These are phyloP conservation scores for Nothophaeocryptopus gaeumannii DNA, from an alignment of 2,329 filamentous ascomycete genomes.

Conservation along the genomic window DNA sequence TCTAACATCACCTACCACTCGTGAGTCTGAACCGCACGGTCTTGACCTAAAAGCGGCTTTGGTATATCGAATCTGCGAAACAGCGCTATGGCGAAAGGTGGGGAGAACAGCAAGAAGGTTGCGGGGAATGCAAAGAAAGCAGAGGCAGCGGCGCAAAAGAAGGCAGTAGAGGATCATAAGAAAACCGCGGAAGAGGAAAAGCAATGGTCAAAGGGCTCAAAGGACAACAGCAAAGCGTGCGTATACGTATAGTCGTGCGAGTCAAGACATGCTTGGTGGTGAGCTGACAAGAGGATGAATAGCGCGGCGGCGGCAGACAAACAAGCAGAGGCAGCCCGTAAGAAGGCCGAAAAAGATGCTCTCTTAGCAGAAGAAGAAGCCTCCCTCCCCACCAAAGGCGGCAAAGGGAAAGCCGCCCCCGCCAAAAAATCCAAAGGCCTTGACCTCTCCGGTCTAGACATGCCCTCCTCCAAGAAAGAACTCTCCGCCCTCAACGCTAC, in stretches of 20 bases:
- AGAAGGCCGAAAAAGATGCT: constrained; percentile 90
- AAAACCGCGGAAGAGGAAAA: constrained; percentile 65
- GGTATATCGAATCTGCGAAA: constrained; percentile 9
- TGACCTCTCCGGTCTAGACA: constrained; percentile 72
- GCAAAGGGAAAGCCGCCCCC: constrained; percentile 63
- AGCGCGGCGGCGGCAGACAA: constrained; percentile 84
- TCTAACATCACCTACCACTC: no score
- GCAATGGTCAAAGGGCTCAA: constrained; percentile 82
- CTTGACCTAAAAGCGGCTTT: no score
- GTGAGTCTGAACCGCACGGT: no score
- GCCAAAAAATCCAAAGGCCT: constrained; percentile 61
- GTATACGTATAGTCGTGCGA: constrained; percentile 32
- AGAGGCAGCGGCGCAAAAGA: constrained; percentile 77
- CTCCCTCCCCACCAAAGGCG: constrained; percentile 61
- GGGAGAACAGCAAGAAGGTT: constrained; percentile 83
- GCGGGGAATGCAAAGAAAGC: constrained; percentile 90
- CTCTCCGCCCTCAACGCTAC: constrained; percentile 69
- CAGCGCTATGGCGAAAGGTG: constrained; percentile 34
- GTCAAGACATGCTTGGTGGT: neutral
- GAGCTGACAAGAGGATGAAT: constrained; percentile 12
- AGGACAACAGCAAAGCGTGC: constrained; percentile 84
- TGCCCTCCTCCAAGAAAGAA: constrained; percentile 46
- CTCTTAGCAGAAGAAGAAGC: constrained; percentile 80
- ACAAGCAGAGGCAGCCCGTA: constrained; percentile 75
- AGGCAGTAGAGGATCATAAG: constrained; percentile 66